These are phyloP conservation scores for Didymella segeticola DNA, from an alignment of 2,329 filamentous ascomycete species.

Conservation along the genomic window DNA sequence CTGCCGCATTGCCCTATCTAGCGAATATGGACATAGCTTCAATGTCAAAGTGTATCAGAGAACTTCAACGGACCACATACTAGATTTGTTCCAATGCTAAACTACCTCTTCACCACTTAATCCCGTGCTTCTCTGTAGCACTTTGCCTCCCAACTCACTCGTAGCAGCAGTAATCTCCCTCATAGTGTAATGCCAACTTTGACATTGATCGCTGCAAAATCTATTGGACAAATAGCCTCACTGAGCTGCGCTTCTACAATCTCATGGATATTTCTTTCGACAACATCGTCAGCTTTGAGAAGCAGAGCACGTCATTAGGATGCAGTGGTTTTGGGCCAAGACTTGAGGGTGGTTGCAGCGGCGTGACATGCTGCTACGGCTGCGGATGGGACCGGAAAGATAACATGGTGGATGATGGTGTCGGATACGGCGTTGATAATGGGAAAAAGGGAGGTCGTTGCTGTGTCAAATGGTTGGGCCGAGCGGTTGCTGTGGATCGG, in stretches of 20 bases:
- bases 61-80: no score
- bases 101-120: conserved; percentile 55
- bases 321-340: conserved; percentile 71
- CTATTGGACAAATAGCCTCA: conserved; percentile 59
- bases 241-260: conserved; percentile 63
- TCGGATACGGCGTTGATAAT: conserved; percentile 62
- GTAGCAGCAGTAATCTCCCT: conserved; percentile 54
- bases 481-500: conserved; percentile 56
- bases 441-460: conserved; percentile 53
- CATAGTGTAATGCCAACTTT: conserved; percentile 46
- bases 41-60: no score
- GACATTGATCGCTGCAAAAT: conserved; percentile 47
- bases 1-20: no score
- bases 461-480: conserved; percentile 46
- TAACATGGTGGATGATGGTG: conserved; percentile 60
- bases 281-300: conserved; percentile 68
- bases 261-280: conserved; percentile 65
- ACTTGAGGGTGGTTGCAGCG: conserved; percentile 68
- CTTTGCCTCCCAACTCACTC: conserved; percentile 43
- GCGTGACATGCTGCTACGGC: conserved; percentile 62
- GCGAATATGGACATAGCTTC: no score
- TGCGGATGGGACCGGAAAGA: conserved; percentile 60
- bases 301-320: conserved; percentile 70
- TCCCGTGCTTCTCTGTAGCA: conserved; percentile 52
- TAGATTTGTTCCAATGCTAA: no score